Conservation (phyloP, 768 basidiomycete genomes). For the Lactifluus subvellereus region DNA sequence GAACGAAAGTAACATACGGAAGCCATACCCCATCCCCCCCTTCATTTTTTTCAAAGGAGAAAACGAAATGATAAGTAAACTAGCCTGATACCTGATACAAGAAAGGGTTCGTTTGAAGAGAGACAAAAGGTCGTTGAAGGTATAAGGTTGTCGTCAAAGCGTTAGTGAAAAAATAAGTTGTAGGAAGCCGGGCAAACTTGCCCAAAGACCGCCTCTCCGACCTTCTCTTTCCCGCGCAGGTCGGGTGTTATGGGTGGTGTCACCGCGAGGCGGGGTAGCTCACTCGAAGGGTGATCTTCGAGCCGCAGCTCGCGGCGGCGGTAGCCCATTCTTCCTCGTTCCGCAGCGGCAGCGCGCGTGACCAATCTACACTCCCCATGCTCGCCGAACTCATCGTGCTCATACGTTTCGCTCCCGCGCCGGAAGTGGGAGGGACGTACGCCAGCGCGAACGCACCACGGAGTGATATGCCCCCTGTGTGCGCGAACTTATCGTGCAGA, state of each 20-base stretch:
- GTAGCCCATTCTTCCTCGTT: constrained; percentile 14
- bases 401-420: constrained; percentile 6
- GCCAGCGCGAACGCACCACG: constrained; percentile 51
- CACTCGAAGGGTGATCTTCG: constrained; percentile 17
- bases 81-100: too few relatives aligned
- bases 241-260: background rate
- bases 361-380: constrained; percentile 14
- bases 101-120: too few relatives aligned
- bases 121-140: too few relatives aligned
- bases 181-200: too few relatives aligned
- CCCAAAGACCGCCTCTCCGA: too few relatives aligned
- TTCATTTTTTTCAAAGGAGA: background rate
- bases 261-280: background rate
- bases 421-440: constrained; percentile 40
- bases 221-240: background rate
- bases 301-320: constrained; percentile 13
- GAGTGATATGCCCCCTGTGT: constrained; percentile 51
- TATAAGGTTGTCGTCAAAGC: too few relatives aligned
- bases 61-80: too few relatives aligned
- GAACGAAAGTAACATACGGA: too few relatives aligned
- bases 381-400: constrained; percentile 16
- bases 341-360: constrained; percentile 6
- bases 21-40: background rate
- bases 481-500: constrained; percentile 62
- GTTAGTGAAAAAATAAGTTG: too few relatives aligned